Evolutionary conservation across 768 basidiomycete species (phyloP).

Genomic region (Galerina marginata): DNA sequence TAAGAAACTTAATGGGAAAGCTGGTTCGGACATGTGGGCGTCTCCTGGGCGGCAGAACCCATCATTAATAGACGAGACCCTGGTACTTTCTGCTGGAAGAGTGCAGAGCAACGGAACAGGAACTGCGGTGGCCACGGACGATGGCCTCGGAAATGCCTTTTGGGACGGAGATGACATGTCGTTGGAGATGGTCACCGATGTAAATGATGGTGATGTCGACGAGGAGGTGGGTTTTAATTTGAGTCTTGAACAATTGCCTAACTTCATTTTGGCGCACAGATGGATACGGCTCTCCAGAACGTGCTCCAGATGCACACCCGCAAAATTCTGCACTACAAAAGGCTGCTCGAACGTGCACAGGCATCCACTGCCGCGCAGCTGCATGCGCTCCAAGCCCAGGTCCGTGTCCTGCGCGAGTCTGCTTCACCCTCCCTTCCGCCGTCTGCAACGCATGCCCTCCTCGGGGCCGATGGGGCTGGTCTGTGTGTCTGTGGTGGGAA

Average conservation of each 20-base stretch:
- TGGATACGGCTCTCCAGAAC: constrained; percentile 43
- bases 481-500: constrained; percentile 64
- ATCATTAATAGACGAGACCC: constrained; percentile 15
- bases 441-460: constrained; percentile 23
- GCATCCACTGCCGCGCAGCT: constrained; percentile 80
- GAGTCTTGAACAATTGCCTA: not conserved
- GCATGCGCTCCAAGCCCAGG: constrained; percentile 85
- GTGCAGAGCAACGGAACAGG: constrained; percentile 31
- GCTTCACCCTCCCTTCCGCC: constrained; percentile 20
- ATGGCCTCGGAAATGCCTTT: constrained; percentile 37
- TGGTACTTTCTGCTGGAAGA: constrained; percentile 20
- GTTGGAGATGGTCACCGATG: constrained; percentile 76
- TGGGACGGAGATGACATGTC: constrained; percentile 61
- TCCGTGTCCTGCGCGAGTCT: constrained; percentile 64
- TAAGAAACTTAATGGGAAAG: constrained; percentile 22
- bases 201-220: constrained; percentile 63
- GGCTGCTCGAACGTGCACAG: constrained; percentile 82
- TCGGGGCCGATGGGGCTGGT: constrained; percentile 32
- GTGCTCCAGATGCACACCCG: constrained; percentile 49
- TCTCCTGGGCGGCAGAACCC: constrained; percentile 12
- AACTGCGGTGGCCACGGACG: constrained; percentile 33
- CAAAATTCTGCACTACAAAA: constrained; percentile 76
- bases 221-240: constrained; percentile 58
- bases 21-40: constrained; percentile 12
- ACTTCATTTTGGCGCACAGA: constrained; percentile 26